Conservation (phyloP, 2,329 filamentous ascomycete genomes). For the Sporothrix pseudoabietina region DNA sequence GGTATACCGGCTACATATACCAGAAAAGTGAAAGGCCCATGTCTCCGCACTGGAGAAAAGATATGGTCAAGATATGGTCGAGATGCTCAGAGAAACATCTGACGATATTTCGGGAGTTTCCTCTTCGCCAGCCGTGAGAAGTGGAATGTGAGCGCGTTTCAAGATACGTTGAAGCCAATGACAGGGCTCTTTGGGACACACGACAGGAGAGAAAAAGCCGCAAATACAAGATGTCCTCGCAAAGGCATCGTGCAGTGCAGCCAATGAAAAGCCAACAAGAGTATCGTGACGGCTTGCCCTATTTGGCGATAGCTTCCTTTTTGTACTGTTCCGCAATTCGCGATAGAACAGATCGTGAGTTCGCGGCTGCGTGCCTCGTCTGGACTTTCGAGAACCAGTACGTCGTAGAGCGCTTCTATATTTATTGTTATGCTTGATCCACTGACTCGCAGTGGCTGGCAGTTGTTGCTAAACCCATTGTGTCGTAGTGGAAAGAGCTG, state of each 20-base stretch:
- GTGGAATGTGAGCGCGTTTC: background rate
- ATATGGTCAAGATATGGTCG: background rate
- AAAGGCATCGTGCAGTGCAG: background rate
- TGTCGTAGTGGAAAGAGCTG: slow-evolving; percentile 18
- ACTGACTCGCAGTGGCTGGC: slow-evolving; percentile 2
- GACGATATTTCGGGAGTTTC: slow-evolving; percentile 21
- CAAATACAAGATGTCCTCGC: background rate
- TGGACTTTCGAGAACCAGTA: background rate
- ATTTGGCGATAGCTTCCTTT: slow-evolving; percentile 19
- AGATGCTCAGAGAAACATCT: slow-evolving; percentile 8
- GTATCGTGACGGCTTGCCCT: slow-evolving; percentile 25
- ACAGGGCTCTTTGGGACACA: background rate
- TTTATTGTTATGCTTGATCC: background rate
- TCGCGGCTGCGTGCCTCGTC: background rate
- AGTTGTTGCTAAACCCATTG: slow-evolving; percentile 6
- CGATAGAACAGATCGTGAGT: background rate
- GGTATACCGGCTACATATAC: background rate
- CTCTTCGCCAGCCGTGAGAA: background rate
- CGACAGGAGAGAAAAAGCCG: slow-evolving; percentile 15
- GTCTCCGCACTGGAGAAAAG: background rate
- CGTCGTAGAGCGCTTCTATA: background rate
- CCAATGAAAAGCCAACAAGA: background rate
- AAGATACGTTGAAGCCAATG: slow-evolving; percentile 32
- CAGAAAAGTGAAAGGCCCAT: background rate
- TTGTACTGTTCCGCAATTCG: background rate